phyloP scores from a whole-genome alignment of 768 basidiomycete genomes.

The Russula virescens region DNA sequence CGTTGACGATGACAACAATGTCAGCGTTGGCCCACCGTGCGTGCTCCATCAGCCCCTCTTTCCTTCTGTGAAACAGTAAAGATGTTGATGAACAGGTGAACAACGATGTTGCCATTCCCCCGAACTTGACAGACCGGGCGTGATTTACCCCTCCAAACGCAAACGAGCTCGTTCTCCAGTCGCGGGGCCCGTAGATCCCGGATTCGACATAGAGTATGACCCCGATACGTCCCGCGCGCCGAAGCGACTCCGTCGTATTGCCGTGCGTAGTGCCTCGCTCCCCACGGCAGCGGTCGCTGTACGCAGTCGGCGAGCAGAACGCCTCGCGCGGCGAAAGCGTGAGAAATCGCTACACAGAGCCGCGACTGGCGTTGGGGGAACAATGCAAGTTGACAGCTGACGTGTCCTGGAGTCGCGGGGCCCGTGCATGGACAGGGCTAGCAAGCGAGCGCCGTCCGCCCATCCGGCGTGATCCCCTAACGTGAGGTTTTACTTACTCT shows the following conservation, averaged over 20 bases:
- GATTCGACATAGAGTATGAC: not conserved
- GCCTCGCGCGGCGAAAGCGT: too few species aligned
- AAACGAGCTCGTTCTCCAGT: constrained; percentile 17
- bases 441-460: too few species aligned
- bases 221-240: not conserved
- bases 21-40: too few species aligned
- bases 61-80: not conserved
- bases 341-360: too few species aligned
- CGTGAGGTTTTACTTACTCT: too few species aligned
- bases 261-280: constrained; percentile 12
- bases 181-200: not conserved
- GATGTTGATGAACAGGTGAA: not conserved
- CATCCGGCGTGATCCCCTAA: too few species aligned
- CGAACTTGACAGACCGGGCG: not conserved
- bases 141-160: not conserved
- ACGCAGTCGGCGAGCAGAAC: too few species aligned
- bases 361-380: too few species aligned
- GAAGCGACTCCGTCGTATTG: constrained; percentile 12
- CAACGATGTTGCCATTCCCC: not conserved
- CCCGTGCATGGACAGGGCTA: too few species aligned
- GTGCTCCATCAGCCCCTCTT: too few species aligned
- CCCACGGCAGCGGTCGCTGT: not conserved
- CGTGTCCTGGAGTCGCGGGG: too few species aligned
- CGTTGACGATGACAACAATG: not conserved
- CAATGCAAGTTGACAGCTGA: too few species aligned